phyloP scores from a whole-genome alignment of 1,139 yeast genomes.

The Blastobotrys illinoisensis region DNA sequence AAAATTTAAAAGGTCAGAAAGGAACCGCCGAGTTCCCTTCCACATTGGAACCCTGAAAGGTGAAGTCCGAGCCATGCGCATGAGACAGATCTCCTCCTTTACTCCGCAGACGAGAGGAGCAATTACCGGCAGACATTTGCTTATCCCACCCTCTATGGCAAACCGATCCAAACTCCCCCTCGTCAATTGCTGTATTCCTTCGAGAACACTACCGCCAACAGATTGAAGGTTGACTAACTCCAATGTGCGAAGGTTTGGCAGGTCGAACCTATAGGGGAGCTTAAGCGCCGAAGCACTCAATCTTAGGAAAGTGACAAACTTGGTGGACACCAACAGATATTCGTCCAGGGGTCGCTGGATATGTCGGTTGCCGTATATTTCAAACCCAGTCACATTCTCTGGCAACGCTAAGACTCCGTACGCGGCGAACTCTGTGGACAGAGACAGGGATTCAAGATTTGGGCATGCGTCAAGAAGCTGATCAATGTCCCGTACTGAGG shows the following conservation, averaged over 20 bases:
- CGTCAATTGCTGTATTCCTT: neutral
- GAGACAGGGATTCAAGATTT: neutral
- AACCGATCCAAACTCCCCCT: neutral
- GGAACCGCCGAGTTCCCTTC: neutral
- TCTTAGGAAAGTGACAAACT: neutral
- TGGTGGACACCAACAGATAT: neutral
- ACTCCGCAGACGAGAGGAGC: neutral
- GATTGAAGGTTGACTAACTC: neutral
- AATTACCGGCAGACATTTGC: neutral
- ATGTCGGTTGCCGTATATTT: neutral
- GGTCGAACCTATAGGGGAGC: neutral
- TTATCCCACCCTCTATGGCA: neutral
- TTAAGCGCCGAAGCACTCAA: neutral
- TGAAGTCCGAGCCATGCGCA: neutral
- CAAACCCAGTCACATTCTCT: neutral
- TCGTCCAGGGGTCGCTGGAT: neutral
- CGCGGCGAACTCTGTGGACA: neutral
- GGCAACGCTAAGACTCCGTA: neutral
- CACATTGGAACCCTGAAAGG: neutral
- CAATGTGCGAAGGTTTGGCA: neutral
- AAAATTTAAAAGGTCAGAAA: neutral
- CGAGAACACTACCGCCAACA: neutral
- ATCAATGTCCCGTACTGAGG: neutral
- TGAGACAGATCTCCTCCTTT: neutral
- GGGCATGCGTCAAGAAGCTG: neutral